Conservation (phyloP, 106 monocot genomes). For the Apostasia ramifera region DNA sequence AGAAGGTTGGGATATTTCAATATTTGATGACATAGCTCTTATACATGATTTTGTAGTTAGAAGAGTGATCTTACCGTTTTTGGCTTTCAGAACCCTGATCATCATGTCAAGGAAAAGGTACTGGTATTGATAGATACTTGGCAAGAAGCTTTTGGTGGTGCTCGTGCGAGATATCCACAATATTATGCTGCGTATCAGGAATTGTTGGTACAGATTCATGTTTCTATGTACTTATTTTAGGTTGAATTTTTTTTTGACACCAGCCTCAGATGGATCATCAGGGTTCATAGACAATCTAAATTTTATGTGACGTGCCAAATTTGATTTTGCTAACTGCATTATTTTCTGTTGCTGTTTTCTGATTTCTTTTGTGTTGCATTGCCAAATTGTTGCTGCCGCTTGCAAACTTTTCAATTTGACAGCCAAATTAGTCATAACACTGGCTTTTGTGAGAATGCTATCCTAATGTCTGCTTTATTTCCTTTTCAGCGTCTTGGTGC, state of each 20-base stretch:
- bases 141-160: slow-evolving; percentile 93
- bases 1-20: slow-evolving; percentile 47
- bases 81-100: slow-evolving; percentile 48
- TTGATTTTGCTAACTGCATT: background rate
- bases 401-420: too few relatives aligned
- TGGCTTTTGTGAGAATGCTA: background rate
- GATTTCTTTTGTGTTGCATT: background rate
- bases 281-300: background rate
- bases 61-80: background rate
- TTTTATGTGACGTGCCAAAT: background rate
- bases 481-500: slow-evolving; percentile 8
- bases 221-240: too few relatives aligned
- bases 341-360: background rate
- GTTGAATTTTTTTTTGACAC: too few relatives aligned
- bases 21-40: too few relatives aligned
- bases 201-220: slow-evolving; percentile 44
- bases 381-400: too few relatives aligned
- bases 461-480: background rate
- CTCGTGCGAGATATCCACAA: slow-evolving; percentile 80
- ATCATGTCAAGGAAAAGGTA: slow-evolving; percentile 84
- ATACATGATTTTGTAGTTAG: background rate
- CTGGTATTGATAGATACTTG: slow-evolving; percentile 70
- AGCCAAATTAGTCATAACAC: too few relatives aligned
- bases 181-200: slow-evolving; percentile 83
- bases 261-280: too few relatives aligned